phyloP scores from a whole-genome alignment of 768 basidiomycete genomes.

The Kwoniella sp. region DNA sequence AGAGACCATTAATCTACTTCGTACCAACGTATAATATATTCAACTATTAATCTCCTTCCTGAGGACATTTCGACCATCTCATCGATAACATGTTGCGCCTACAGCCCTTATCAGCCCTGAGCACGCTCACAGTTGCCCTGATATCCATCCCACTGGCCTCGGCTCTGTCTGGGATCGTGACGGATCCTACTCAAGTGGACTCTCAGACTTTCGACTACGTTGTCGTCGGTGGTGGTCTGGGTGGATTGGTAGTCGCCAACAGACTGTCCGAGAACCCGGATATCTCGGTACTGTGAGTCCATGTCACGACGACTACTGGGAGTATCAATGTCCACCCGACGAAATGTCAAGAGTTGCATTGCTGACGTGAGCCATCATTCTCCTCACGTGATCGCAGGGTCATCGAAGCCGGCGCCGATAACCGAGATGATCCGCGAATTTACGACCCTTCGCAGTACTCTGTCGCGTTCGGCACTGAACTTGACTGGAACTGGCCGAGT shows the following conservation, averaged over 20 bases:
- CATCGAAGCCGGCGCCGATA: constrained; percentile 26
- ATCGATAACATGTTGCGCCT: not conserved
- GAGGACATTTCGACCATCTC: too few species aligned
- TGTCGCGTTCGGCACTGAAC: constrained; percentile 19
- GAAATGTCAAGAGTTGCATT: constrained; percentile 3
- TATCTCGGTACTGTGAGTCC: constrained; percentile 57
- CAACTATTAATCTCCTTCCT: too few species aligned
- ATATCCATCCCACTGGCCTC: constrained; percentile 9
- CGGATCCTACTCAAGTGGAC: constrained; percentile 31
- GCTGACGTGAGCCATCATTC: not conserved
- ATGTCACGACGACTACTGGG: not conserved
- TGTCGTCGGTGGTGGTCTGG: constrained; percentile 61
- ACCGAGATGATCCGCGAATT: constrained; percentile 17
- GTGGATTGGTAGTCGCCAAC: constrained; percentile 61
- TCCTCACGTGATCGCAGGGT: constrained; percentile 3
- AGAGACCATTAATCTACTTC: too few species aligned
- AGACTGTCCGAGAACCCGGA: constrained; percentile 61
- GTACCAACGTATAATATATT: too few species aligned
- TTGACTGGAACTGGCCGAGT: constrained; percentile 27
- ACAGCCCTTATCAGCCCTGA: not conserved
- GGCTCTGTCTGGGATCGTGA: constrained; percentile 20
- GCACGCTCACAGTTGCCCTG: constrained; percentile 1
- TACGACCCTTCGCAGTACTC: constrained; percentile 27
- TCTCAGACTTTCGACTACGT: constrained; percentile 63
- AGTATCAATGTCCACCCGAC: not conserved